Evolutionary conservation across 2,329 filamentous ascomycete genomes (phyloP).

Genomic region (Aureobasidium vineae): DNA sequence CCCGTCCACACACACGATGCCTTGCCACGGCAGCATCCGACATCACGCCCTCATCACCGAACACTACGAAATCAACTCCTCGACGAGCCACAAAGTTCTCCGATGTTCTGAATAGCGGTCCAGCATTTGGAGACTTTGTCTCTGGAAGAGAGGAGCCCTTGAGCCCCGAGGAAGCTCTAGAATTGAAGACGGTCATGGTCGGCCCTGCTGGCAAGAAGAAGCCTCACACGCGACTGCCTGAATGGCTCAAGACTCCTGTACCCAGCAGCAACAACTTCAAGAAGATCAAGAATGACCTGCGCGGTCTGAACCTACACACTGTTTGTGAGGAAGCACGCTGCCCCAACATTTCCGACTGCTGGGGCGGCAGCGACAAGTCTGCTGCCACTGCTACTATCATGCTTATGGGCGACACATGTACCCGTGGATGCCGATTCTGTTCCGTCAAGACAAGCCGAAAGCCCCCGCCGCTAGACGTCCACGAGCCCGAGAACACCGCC

Average conservation of each 20-base stretch:
- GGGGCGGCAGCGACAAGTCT: constrained; percentile 85
- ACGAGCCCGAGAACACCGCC: constrained; percentile 95
- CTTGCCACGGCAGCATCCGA: constrained; percentile 48
- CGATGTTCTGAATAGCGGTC: constrained; percentile 63
- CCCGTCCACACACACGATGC: constrained; percentile 37
- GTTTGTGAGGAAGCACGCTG: constrained; percentile 97
- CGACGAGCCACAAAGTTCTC: constrained; percentile 56
- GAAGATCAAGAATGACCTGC: constrained; percentile 89
- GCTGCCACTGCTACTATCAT: constrained; percentile 97
- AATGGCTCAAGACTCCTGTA: constrained; percentile 96
- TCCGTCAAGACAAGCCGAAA: constrained; percentile 83
- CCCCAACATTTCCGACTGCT: constrained; percentile 97
- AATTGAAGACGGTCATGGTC: constrained; percentile 60
- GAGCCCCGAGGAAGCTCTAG: constrained; percentile 54
- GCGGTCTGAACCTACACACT: constrained; percentile 86
- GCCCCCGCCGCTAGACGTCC: constrained; percentile 80
- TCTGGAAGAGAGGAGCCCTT: constrained; percentile 45
- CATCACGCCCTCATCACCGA: constrained; percentile 35
- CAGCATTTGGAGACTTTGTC: constrained; percentile 64
- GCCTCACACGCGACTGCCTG: constrained; percentile 71
- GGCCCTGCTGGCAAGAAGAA: constrained; percentile 62
- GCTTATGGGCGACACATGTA: constrained; percentile 99
- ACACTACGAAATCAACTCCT: constrained; percentile 36
- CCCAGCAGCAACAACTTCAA: constrained; percentile 85
- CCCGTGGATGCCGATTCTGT: constrained; percentile 93